These are phyloP conservation scores for Naganishia sp. DNA, from an alignment of 1,284 basidiomycete genomes.

Conservation along the genomic window DNA sequence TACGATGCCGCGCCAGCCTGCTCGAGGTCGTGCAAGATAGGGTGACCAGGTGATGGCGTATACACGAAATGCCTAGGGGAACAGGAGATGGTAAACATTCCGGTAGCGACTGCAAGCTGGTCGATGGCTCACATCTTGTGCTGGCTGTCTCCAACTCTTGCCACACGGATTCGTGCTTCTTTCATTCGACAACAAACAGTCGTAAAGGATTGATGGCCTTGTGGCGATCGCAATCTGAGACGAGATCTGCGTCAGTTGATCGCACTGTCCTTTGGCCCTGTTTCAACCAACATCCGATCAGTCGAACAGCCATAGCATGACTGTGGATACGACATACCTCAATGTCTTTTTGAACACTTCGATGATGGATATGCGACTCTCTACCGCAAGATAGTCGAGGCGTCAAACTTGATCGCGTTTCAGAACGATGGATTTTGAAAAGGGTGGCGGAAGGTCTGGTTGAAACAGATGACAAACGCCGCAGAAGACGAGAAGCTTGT, in stretches of 20 bases:
- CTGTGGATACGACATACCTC: neutral
- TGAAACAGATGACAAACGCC: too few relatives aligned
- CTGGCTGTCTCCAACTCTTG: too few relatives aligned
- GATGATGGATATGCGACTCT: neutral
- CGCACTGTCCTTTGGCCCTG: constrained; percentile 19
- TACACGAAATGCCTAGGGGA: too few relatives aligned
- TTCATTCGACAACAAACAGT: neutral
- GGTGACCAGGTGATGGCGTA: too few relatives aligned
- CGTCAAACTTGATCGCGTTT: constrained; percentile 1
- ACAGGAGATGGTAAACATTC: too few relatives aligned
- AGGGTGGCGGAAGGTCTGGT: too few relatives aligned
- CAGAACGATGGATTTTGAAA: too few relatives aligned
- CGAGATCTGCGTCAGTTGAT: neutral
- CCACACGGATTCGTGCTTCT: neutral
- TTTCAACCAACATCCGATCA: neutral
- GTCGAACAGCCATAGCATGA: neutral
- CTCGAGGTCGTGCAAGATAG: neutral
- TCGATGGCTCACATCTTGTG: neutral
- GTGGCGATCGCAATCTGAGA: constrained; percentile 3
- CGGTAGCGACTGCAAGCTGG: neutral
- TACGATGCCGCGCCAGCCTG: too few relatives aligned
- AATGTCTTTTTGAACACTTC: neutral
- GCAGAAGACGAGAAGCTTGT: too few relatives aligned
- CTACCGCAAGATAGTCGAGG: neutral
- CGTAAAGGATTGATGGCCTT: neutral